These are phyloP conservation scores for Xerocomus brunneocitrinus DNA, from an alignment of 768 basidiomycete genomes.

Conservation along the genomic window DNA sequence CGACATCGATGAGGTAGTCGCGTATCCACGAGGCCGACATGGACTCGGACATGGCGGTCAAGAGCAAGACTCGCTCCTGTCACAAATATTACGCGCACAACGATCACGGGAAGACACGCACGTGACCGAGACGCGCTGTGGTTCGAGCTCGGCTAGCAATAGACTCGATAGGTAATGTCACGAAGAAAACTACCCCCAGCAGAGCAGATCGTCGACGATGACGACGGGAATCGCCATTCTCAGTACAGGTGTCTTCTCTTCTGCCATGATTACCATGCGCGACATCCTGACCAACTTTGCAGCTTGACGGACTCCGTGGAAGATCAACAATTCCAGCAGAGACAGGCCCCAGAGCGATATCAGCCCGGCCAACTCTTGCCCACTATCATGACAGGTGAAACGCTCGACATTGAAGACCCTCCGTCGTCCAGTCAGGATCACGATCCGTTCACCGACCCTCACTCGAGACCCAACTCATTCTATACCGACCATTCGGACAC, in stretches of 20 bases:
- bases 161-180: constrained; percentile 6
- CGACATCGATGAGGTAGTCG: constrained; percentile 45
- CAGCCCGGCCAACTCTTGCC: constrained; percentile 58
- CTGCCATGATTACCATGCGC: neutral
- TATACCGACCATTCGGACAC: constrained; percentile 26
- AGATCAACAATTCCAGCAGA: constrained; percentile 1
- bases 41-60: constrained; percentile 35
- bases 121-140: constrained; percentile 3
- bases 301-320: constrained; percentile 7
- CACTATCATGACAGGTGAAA: constrained; percentile 64
- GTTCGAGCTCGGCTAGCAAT: neutral
- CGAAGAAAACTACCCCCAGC: constrained; percentile 22
- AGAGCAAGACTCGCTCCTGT: constrained; percentile 11
- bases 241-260: constrained; percentile 3
- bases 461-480: constrained; percentile 26
- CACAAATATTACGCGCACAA: neutral
- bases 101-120: neutral
- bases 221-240: constrained; percentile 1
- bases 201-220: neutral
- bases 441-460: constrained; percentile 27
- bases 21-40: constrained; percentile 52
- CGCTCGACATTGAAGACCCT: constrained; percentile 46
- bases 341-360: constrained; percentile 37
- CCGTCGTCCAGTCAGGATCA: constrained; percentile 27
- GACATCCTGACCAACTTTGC: neutral